phyloP scores from a whole-genome alignment of 805 yeast genomes.

The Kregervanrija fluxuum region DNA sequence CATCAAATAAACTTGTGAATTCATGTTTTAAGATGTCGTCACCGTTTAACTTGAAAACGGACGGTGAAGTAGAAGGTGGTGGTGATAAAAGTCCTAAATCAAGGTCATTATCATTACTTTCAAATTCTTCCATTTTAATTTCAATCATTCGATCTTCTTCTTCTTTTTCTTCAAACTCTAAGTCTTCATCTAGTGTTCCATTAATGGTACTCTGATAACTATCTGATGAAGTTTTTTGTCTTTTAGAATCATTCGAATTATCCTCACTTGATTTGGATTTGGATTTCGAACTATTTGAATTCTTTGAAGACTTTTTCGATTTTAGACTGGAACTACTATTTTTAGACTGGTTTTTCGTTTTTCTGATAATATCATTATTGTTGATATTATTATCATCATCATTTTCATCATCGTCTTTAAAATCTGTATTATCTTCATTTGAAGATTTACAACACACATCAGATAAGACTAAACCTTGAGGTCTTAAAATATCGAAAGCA shows the following conservation, averaged over 20 bases:
- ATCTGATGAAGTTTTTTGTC: no score
- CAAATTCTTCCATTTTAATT: not conserved
- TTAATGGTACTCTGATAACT: no score
- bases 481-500: constrained; percentile 16
- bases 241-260: no score
- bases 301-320: no score
- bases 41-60: constrained; percentile 22
- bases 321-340: no score
- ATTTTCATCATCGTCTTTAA: constrained; percentile 11
- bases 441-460: not conserved
- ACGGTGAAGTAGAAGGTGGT: constrained; percentile 26
- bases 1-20: constrained; percentile 18
- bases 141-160: not conserved
- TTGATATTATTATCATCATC: constrained; percentile 4
- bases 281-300: no score
- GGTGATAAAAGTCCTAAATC: constrained; percentile 18
- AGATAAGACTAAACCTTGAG: constrained; percentile 20
- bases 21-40: constrained; percentile 19
- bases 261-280: no score
- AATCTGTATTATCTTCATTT: not conserved
- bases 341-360: no score
- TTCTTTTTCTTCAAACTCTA: constrained; percentile 2
- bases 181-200: no score
- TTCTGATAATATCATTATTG: not conserved
- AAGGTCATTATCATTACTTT: constrained; percentile 2